Evolutionary conservation across 2,329 filamentous ascomycete genomes (phyloP).

Genomic region (Aureobasidium mangrovei): DNA sequence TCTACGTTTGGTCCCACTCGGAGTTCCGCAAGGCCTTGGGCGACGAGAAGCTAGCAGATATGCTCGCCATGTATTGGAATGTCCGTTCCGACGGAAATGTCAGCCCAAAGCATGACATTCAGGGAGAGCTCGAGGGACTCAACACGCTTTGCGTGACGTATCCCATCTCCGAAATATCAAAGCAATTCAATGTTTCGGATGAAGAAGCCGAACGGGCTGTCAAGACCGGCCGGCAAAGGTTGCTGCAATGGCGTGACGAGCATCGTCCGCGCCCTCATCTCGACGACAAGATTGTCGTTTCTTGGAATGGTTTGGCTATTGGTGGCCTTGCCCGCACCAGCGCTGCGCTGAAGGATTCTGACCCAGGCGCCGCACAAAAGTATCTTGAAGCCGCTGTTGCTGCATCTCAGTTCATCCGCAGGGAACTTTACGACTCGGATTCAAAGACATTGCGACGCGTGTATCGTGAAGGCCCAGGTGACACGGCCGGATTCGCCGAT

Average conservation of each 20-base stretch:
- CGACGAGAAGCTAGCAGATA: conserved; percentile 56
- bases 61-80: conserved; percentile 78
- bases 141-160: conserved; percentile 72
- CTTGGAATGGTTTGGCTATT: conserved; percentile 85
- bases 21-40: conserved; percentile 69
- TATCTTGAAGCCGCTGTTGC: conserved; percentile 60
- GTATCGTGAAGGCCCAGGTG: conserved; percentile 58
- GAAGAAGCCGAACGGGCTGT: conserved; percentile 62
- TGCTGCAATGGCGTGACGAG: conserved; percentile 62
- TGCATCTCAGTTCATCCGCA: conserved; percentile 63
- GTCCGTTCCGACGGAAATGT: conserved; percentile 81
- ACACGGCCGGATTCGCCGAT: conserved; percentile 71
- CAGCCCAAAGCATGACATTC: conserved; percentile 68
- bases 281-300: conserved; percentile 80
- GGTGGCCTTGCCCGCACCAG: conserved; percentile 68
- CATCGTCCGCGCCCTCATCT: conserved; percentile 68
- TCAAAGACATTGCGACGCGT: conserved; percentile 61
- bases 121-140: conserved; percentile 90
- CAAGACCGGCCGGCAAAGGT: conserved; percentile 54
- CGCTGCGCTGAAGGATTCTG: conserved; percentile 55
- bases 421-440: conserved; percentile 60
- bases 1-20: conserved; percentile 85
- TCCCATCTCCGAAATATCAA: conserved; percentile 59
- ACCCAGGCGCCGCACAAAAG: conserved; percentile 33
- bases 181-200: conserved; percentile 63